Conservation (phyloP, 1,284 basidiomycete genomes). For the Sporisorium iseilematis-ciliati region DNA sequence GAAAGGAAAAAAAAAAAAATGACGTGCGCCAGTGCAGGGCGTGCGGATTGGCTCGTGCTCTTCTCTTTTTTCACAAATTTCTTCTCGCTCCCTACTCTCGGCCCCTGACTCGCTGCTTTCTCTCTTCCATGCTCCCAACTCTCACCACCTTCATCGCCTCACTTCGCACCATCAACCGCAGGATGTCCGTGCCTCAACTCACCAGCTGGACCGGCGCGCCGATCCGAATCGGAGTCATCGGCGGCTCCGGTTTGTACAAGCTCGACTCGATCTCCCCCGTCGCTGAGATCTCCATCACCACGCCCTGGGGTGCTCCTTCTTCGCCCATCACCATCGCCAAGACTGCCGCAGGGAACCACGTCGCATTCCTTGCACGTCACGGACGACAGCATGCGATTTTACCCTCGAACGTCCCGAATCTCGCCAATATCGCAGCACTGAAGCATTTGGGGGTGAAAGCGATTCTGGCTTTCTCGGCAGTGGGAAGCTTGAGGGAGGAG, state of each 20-base stretch:
- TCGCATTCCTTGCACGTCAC: constrained; percentile 94
- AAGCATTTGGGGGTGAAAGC: constrained; percentile 90
- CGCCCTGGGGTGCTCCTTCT: constrained; percentile 92
- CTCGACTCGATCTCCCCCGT: constrained; percentile 63
- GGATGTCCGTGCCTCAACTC: constrained; percentile 30
- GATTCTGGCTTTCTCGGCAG: constrained; percentile 93
- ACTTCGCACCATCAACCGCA: constrained; percentile 7
- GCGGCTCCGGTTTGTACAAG: constrained; percentile 68
- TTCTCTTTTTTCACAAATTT: constrained; percentile 6
- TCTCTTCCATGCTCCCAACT: neutral
- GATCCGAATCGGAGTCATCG: constrained; percentile 64
- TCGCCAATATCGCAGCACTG: constrained; percentile 95
- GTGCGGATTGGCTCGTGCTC: constrained; percentile 23
- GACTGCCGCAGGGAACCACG: constrained; percentile 79
- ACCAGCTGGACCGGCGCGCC: constrained; percentile 49
- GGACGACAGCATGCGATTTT: constrained; percentile 78
- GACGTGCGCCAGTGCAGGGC: constrained; percentile 23
- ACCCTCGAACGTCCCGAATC: constrained; percentile 73
- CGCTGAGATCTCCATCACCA: constrained; percentile 59
- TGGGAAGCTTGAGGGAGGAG: constrained; percentile 94
- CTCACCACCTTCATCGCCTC: neutral
- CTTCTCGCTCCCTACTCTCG: constrained; percentile 7
- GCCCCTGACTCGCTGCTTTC: too few relatives aligned
- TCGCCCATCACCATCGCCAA: constrained; percentile 89
- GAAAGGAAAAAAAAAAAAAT: constrained; percentile 5